Evolutionary conservation across 768 basidiomycete species (phyloP).

Genomic region (Lanmaoa rubissima): DNA sequence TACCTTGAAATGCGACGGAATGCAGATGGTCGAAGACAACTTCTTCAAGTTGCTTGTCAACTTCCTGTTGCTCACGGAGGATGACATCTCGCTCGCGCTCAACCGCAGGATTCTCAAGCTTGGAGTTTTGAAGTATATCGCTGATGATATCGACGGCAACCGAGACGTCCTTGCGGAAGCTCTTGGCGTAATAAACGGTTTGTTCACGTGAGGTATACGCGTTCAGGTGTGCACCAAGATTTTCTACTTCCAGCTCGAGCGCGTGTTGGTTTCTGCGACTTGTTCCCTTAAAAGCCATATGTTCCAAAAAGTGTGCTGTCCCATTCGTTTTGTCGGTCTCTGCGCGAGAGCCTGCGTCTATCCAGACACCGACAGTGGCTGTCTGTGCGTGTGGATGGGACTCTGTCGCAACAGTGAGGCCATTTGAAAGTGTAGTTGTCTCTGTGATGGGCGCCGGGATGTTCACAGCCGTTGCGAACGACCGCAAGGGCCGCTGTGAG

Average conservation of each 20-base stretch:
- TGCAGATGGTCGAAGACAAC: slow-evolving; percentile 99
- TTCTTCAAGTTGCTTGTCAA: slow-evolving; percentile 97
- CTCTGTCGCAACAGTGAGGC: slow-evolving; percentile 93
- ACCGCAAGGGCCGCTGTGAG: slow-evolving; percentile 53
- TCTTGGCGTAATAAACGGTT: slow-evolving; percentile 99
- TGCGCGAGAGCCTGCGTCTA: slow-evolving; percentile 95
- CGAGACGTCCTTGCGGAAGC: slow-evolving; percentile 93
- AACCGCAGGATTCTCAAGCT: slow-evolving; percentile 81
- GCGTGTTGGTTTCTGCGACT: slow-evolving; percentile 81
- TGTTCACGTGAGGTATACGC: slow-evolving; percentile 99
- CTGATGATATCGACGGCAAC: slow-evolving; percentile 94
- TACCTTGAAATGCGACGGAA: slow-evolving; percentile 94
- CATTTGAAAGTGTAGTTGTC: slow-evolving; percentile 90
- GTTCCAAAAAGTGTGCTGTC: slow-evolving; percentile 98
- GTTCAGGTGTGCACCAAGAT: slow-evolving; percentile 95
- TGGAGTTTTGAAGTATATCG: slow-evolving; percentile 97
- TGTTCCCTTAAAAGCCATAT: slow-evolving; percentile 98
- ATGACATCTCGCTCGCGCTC: slow-evolving; percentile 98
- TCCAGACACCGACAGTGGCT: slow-evolving; percentile 99
- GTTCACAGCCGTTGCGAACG: slow-evolving; percentile 73
- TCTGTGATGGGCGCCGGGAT: slow-evolving; percentile 75
- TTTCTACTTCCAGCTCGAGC: slow-evolving; percentile 96
- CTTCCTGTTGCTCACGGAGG: slow-evolving; percentile 96
- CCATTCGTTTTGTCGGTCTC: slow-evolving; percentile 95
- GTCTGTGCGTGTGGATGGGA: slow-evolving; percentile 88